Percentiles rank a stretch among this genome's conserved stretches.
phyloP scores from a whole-genome alignment of 2,329 filamentous ascomycete genomes.

The Arthrobotrys musiformis region DNA sequence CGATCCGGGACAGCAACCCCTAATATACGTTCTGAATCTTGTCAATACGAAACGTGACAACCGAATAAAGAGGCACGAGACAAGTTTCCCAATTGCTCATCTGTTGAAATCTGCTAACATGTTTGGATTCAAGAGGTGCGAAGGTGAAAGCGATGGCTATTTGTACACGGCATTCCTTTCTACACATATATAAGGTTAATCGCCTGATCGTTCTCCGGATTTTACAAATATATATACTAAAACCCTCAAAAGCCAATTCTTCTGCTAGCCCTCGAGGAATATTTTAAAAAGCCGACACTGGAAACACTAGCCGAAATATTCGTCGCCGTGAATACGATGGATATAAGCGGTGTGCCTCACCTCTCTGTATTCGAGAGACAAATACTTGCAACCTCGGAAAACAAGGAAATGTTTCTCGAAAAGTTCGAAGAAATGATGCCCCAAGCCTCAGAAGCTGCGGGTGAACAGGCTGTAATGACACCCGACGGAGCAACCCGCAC shows the following conservation, averaged over 20 bases:
- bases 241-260: slow-evolving; percentile 76
- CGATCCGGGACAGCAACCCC: slow-evolving; percentile 74
- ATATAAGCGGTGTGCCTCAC: slow-evolving; percentile 89
- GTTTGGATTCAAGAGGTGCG: slow-evolving; percentile 77
- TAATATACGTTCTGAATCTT: slow-evolving; percentile 96
- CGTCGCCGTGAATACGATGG: slow-evolving; percentile 94
- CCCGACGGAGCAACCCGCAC: slow-evolving; percentile 53
- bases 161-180: slow-evolving; percentile 94
- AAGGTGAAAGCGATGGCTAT: slow-evolving; percentile 99
- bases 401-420: slow-evolving; percentile 95
- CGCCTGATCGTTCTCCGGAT: slow-evolving; percentile 13
- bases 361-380: slow-evolving; percentile 84
- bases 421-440: slow-evolving; percentile 81
- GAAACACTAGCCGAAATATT: slow-evolving; percentile 91
- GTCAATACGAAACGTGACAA: slow-evolving; percentile 99
- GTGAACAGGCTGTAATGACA: slow-evolving; percentile 57
- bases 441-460: slow-evolving; percentile 55
- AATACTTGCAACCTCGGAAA: slow-evolving; percentile 87
- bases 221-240: slow-evolving; percentile 56
- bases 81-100: background rate
- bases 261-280: slow-evolving; percentile 90
- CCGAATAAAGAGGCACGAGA: slow-evolving; percentile 75
- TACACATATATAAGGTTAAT: slow-evolving; percentile 95
- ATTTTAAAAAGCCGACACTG: slow-evolving; percentile 89
- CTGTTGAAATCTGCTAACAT: slow-evolving; percentile 20